phyloP scores from a whole-genome alignment of 164 flowering plant species.

The Kalanchoe fedtschenkoi region DNA sequence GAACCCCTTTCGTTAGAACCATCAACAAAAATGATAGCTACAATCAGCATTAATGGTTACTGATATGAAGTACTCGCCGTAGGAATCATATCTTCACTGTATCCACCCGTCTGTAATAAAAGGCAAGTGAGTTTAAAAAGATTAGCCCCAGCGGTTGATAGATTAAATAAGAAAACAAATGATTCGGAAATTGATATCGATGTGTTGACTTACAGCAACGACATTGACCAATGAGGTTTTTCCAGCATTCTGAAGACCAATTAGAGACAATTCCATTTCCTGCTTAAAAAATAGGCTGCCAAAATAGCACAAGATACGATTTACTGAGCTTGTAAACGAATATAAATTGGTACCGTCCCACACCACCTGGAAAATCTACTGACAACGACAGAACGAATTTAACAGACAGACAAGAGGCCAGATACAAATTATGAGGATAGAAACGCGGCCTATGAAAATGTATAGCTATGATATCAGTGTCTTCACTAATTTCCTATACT shows the following conservation, averaged over 20 bases:
- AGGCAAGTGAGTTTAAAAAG: not conserved
- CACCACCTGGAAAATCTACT: too few species aligned
- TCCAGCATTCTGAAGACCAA: constrained; percentile 94
- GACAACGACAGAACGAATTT: too few species aligned
- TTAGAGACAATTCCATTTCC: constrained; percentile 92
- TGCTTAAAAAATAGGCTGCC: constrained; percentile 92
- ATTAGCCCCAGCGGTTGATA: constrained; percentile 1
- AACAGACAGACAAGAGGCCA: too few species aligned
- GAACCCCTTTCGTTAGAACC: not conserved
- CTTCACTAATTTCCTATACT: too few species aligned
- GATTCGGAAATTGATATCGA: not conserved
- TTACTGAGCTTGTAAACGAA: not conserved
- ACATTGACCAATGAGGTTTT: constrained; percentile 95
- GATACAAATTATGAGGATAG: too few species aligned
- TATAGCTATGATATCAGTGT: too few species aligned
- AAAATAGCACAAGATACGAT: constrained; percentile 5
- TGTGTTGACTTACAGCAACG: constrained; percentile 55
- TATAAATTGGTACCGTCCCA: too few species aligned
- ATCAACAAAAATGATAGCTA: not conserved
- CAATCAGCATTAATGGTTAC: not conserved
- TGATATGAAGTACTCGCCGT: constrained; percentile 40
- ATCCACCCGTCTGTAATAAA: constrained; percentile 77
- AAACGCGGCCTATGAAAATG: too few species aligned
- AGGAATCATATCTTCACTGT: constrained; percentile 96
- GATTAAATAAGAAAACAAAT: not conserved